Conservation (phyloP, 805 yeast genomes). For the Schwanniomyces pseudopolymorphus region DNA sequence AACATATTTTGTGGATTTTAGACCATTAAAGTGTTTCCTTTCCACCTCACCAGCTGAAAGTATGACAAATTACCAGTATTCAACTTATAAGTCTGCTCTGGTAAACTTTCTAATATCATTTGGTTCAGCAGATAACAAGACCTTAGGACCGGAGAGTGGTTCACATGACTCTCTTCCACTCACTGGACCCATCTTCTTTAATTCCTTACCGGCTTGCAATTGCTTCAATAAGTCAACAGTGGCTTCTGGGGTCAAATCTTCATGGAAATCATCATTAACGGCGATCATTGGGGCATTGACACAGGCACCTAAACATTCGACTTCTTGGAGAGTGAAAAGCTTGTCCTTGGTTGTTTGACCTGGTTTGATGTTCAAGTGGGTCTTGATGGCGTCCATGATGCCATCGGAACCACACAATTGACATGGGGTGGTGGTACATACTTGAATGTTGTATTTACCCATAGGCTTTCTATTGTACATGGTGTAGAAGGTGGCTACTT, state of each 20-base stretch:
- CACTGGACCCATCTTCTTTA: constrained; percentile 65
- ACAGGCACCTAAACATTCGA: constrained; percentile 90
- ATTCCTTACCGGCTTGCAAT: constrained; percentile 61
- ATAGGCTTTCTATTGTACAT: constrained; percentile 86
- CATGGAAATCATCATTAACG: constrained; percentile 77
- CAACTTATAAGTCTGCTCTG: constrained; percentile 59
- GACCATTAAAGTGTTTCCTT: constrained; percentile 1
- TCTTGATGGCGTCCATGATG: constrained; percentile 68
- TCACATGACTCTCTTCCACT: constrained; percentile 71
- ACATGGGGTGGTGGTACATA: constrained; percentile 90
- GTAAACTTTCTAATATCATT: constrained; percentile 68
- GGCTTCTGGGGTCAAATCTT: constrained; percentile 72
- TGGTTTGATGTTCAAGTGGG: constrained; percentile 61
- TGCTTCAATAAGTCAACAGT: constrained; percentile 61
- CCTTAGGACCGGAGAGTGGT: constrained; percentile 70
- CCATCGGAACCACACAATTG: constrained; percentile 80
- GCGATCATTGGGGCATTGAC: constrained; percentile 90
- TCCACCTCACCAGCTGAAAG: constrained; percentile 1
- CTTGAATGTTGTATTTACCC: constrained; percentile 81
- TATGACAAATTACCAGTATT: neutral
- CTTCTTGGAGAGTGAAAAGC: constrained; percentile 79
- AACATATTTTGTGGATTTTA: neutral
- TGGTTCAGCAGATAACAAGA: constrained; percentile 60
- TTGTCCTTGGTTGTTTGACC: constrained; percentile 79
- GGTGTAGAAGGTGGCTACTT: constrained; percentile 89